phyloP scores from a whole-genome alignment of 257 asterid genomes.

The Forsythia suspensa region DNA sequence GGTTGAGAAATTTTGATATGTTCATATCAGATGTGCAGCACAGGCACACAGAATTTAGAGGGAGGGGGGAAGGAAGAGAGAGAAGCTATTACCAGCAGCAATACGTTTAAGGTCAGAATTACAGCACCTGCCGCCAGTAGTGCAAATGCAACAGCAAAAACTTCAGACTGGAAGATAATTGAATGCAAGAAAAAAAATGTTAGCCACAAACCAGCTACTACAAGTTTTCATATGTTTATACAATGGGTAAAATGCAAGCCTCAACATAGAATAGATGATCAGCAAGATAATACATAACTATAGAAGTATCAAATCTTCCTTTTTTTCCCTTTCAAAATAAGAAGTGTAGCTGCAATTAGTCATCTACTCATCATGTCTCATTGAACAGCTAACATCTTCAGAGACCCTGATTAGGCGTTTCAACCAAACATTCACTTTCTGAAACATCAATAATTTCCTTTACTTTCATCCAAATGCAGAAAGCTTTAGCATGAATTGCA shows the following conservation, averaged over 20 bases:
- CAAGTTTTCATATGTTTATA: background rate
- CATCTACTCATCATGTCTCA: background rate
- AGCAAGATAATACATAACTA: background rate
- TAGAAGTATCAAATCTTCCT: no score
- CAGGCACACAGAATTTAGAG: background rate
- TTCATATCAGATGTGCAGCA: no score
- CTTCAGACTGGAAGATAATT: slow-evolving; percentile 75
- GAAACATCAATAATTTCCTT: background rate
- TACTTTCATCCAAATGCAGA: background rate
- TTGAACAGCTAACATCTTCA: background rate
- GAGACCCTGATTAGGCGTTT: background rate
- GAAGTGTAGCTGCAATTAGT: background rate
- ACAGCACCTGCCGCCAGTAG: slow-evolving; percentile 92
- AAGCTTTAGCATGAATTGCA: slow-evolving; percentile 10
- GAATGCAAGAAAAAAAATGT: slow-evolving; percentile 10
- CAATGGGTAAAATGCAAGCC: background rate
- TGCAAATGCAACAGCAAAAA: slow-evolving; percentile 96
- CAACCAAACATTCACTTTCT: background rate
- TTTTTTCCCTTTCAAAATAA: background rate
- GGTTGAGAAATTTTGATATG: no score
- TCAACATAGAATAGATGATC: no score
- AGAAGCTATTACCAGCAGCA: slow-evolving; percentile 67
- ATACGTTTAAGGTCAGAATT: slow-evolving; percentile 83
- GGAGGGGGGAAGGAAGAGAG: slow-evolving; percentile 11
- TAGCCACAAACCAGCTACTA: slow-evolving; percentile 5